A percentile compares a stretch with the other conserved stretches of the same genome.
Conservation (phyloP, 2,329 filamentous ascomycete species). For the Chrysoporthe cubensis region DNA sequence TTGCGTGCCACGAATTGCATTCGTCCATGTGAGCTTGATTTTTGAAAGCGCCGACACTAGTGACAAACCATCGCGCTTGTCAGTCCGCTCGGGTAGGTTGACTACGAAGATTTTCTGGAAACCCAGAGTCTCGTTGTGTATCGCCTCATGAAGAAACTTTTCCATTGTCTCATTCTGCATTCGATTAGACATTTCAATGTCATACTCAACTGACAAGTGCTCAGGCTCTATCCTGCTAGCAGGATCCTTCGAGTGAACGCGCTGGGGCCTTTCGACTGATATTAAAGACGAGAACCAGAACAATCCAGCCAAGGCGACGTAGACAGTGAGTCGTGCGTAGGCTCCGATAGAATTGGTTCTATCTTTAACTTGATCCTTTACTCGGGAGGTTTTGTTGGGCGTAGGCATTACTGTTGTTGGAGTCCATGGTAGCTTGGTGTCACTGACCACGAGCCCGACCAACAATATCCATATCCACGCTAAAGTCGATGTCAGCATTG, state of each 20-base stretch:
- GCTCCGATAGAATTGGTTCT: not conserved
- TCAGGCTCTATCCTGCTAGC: not conserved
- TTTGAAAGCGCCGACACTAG: slow-evolving; percentile 46
- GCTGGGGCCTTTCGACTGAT: not conserved
- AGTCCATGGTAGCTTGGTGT: slow-evolving; percentile 1
- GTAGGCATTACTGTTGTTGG: not conserved
- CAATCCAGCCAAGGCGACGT: slow-evolving; percentile 14
- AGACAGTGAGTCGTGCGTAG: slow-evolving; percentile 14
- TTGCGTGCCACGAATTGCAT: slow-evolving; percentile 45
- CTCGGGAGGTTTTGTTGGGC: not conserved
- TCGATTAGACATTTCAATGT: not conserved
- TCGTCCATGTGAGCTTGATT: slow-evolving; percentile 48
- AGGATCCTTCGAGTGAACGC: not conserved
- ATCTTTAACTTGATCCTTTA: not conserved
- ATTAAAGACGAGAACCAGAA: slow-evolving; percentile 13
- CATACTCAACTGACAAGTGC: not conserved
- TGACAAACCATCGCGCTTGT: slow-evolving; percentile 53
- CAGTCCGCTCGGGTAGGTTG: slow-evolving; percentile 49
- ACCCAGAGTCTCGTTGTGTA: slow-evolving; percentile 30
- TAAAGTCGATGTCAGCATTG: slow-evolving; percentile 15
- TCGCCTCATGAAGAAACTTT: not conserved
- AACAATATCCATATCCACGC: slow-evolving; percentile 19
- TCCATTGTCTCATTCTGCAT: not conserved
- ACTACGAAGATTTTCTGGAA: slow-evolving; percentile 52
- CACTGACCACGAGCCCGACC: slow-evolving; percentile 16